Evolutionary conservation across 495 filamentous ascomycete species (phyloP), one percentile per base, ranked within the genome.

Genomic region (Parachaetomium inaequale): DNA sequence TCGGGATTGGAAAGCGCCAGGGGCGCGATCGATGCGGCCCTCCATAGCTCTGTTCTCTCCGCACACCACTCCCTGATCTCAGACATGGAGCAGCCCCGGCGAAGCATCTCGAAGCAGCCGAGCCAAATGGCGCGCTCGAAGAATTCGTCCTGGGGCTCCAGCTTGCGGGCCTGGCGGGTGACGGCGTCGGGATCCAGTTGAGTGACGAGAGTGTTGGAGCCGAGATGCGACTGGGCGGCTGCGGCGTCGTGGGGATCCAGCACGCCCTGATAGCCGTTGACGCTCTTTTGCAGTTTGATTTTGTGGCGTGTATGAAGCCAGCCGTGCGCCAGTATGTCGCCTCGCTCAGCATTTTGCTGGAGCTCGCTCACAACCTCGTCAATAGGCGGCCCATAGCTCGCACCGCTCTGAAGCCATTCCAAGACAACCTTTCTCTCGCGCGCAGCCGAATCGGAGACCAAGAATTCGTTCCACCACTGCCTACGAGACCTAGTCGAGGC

Each of bases 171-270:
- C 74, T 98, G 92, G 53, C 94, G 85, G 40, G 85, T 86, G 15
- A 87, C 79, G 7, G 93, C 90, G 81, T 99, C 94, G 6, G 95
- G 95, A 63, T 99, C 94, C 26, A 99, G 79, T 68, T 96, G 90
- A n/a, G 91, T 95, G 47, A 97, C 81, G 4, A 96, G 68, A 6
- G 83, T 70, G 38, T 85, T 82, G 42, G 85, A 85, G 29, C 85
- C 84, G 4, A 81, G 71, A 57, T 86, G 80, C 34, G 82, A 79
- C 58, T 81, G 78, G 40, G 82, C 77, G 28, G 87, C 79, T 49
- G 78, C 80, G 40, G 83, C 76, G 47, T 76, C 74, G 59, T 81
- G 78, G 7, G 83, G 86, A 55, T 88, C 87, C 54, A 88, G 76
- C 32, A 81, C 79, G 54, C 85, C 85, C 42, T 86, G 83, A 82